Percentiles rank a stretch among this genome's conserved stretches.
phyloP scores from a whole-genome alignment of 2,329 filamentous ascomycete genomes.

The Penicillium occitanis region DNA sequence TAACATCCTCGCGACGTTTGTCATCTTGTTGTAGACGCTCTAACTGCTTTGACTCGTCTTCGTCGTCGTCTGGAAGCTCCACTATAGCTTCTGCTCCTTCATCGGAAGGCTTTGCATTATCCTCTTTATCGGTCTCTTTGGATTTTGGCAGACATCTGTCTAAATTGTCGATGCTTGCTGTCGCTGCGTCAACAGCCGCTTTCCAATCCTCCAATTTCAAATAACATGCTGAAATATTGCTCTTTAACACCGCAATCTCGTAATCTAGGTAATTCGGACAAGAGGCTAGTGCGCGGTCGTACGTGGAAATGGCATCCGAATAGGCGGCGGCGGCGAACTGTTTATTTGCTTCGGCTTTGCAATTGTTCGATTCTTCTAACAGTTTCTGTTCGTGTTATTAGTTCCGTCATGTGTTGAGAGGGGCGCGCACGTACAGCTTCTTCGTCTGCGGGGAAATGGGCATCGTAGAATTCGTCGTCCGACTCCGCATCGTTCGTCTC shows the following conservation, averaged over 20 bases:
- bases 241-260: slow-evolving; percentile 80
- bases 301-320: slow-evolving; percentile 75
- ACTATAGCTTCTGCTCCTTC: slow-evolving; percentile 38
- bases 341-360: slow-evolving; percentile 74
- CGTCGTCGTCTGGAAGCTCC: slow-evolving; percentile 47
- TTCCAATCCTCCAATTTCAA: slow-evolving; percentile 85
- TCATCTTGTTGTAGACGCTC: slow-evolving; percentile 46
- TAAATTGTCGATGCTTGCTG: slow-evolving; percentile 70
- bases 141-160: slow-evolving; percentile 39
- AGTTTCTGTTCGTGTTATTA: slow-evolving; percentile 55
- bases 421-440: slow-evolving; percentile 41
- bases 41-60: slow-evolving; percentile 44
- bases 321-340: slow-evolving; percentile 74
- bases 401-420: slow-evolving; percentile 16
- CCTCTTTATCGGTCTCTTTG: slow-evolving; percentile 51
- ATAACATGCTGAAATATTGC: slow-evolving; percentile 87
- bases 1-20: slow-evolving; percentile 61
- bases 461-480: slow-evolving; percentile 45
- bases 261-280: slow-evolving; percentile 85
- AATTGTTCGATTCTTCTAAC: slow-evolving; percentile 66
- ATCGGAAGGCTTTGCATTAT: slow-evolving; percentile 29
- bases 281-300: slow-evolving; percentile 74
- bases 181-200: slow-evolving; percentile 72
- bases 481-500: slow-evolving; percentile 29
- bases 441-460: slow-evolving; percentile 48